These are phyloP conservation scores for Gryganskiella cystojenkinii DNA, from an alignment of 192 early-diverging fungal species.

Conservation along the genomic window DNA sequence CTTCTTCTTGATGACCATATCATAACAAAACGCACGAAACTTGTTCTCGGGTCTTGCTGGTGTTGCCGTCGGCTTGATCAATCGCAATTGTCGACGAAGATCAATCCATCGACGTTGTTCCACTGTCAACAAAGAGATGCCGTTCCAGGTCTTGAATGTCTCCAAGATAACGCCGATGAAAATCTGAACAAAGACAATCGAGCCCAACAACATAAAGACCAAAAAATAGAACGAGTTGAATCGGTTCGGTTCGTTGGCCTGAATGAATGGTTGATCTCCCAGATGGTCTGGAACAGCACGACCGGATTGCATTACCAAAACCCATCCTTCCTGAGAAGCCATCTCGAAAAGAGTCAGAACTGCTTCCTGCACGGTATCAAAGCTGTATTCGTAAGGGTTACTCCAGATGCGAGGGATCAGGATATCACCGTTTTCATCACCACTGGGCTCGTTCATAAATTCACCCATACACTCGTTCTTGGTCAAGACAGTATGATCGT, in stretches of 20 bases:
- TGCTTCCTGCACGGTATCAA: conserved; percentile 61
- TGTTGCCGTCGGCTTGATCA: conserved; percentile 62
- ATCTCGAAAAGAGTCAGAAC: conserved; percentile 68
- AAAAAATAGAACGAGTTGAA: conserved; percentile 66
- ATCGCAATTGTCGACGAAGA: conserved; percentile 61
- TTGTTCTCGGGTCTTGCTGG: conserved; percentile 55
- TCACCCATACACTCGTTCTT: conserved; percentile 56
- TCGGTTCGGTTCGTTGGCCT: conserved; percentile 55
- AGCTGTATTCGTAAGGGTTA: conserved; percentile 71
- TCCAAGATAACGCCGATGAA: conserved; percentile 72
- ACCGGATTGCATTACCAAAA: conserved; percentile 55
- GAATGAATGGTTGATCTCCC: conserved; percentile 45
- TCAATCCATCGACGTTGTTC: conserved; percentile 71
- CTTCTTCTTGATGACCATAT: conserved; percentile 60
- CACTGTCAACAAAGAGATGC: conserved; percentile 61
- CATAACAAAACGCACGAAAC: conserved; percentile 62
- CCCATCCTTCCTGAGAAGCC: conserved; percentile 68
- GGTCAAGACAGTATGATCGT: conserved; percentile 15
- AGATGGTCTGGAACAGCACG: conserved; percentile 51
- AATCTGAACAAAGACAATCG: conserved; percentile 65
- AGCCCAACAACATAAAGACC: conserved; percentile 66
- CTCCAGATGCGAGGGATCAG: conserved; percentile 62
- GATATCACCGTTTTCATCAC: conserved; percentile 30
- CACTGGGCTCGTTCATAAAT: conserved; percentile 30
- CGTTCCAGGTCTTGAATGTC: conserved; percentile 64